These are phyloP conservation scores for Colletotrichum sp. DNA, from an alignment of 2,329 filamentous ascomycete species.

Conservation along the genomic window DNA sequence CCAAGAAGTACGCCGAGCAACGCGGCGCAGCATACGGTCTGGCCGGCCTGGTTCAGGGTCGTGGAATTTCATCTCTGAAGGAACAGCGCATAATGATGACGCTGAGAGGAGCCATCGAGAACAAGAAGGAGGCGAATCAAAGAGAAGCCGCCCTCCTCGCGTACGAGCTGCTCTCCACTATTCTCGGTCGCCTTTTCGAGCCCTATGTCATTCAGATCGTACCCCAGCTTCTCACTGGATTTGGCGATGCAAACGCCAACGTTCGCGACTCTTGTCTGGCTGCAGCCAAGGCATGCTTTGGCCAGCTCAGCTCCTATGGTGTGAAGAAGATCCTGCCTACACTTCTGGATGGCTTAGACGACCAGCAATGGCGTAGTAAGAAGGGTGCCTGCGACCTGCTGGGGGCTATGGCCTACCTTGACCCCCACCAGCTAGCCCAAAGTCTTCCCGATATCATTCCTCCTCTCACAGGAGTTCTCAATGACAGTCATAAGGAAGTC, in stretches of 20 bases:
- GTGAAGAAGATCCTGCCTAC: constrained; percentile 95
- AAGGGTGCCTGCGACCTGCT: constrained; percentile 96
- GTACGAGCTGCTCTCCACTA: constrained; percentile 86
- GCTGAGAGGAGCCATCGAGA: constrained; percentile 83
- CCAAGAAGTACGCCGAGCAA: constrained; percentile 91
- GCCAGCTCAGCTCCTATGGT: constrained; percentile 90
- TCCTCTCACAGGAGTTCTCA: constrained; percentile 89
- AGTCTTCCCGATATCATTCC: constrained; percentile 97
- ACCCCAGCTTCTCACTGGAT: constrained; percentile 85
- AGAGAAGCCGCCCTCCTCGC: constrained; percentile 88
- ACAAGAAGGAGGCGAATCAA: constrained; percentile 91
- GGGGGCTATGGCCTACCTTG: constrained; percentile 97
- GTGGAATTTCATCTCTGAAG: constrained; percentile 79
- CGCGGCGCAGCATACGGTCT: constrained; percentile 95
- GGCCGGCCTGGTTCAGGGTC: constrained; percentile 87
- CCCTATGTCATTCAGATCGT: constrained; percentile 97
- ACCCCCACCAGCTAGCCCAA: constrained; percentile 90
- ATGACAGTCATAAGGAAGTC: constrained; percentile 98
- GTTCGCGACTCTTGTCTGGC: constrained; percentile 93
- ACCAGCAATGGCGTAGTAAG: constrained; percentile 97
- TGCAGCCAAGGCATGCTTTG: constrained; percentile 92
- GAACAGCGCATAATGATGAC: constrained; percentile 87
- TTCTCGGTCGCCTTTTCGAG: constrained; percentile 90
- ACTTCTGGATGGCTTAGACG: constrained; percentile 88
- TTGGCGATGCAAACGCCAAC: constrained; percentile 86